A percentile compares a stretch with the other conserved stretches of the same genome.
phyloP scores from a whole-genome alignment of 2,329 filamentous ascomycete species.

The Ophiocordyceps robertsii region DNA sequence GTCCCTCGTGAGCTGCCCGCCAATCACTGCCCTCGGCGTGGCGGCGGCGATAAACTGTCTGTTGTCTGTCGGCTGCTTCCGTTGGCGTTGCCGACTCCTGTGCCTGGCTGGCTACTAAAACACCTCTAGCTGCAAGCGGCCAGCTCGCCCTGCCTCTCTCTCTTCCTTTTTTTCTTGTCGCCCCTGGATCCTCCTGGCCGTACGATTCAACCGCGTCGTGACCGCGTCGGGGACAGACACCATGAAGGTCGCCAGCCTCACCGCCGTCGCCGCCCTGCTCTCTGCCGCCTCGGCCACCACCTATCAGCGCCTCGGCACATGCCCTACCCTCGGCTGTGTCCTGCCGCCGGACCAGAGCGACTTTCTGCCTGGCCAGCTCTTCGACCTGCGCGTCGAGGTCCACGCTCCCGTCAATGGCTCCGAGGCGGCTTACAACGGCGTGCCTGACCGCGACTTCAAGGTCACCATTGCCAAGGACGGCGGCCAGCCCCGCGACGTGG shows the following conservation, averaged over 20 bases:
- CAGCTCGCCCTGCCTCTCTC: too few species aligned
- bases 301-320: slow-evolving; percentile 45
- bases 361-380: slow-evolving; percentile 72
- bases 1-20: too few species aligned
- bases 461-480: slow-evolving; percentile 59
- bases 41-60: too few species aligned
- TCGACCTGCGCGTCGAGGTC: slow-evolving; percentile 72
- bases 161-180: too few species aligned
- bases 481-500: slow-evolving; percentile 35
- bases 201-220: too few species aligned
- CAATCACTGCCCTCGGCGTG: too few species aligned
- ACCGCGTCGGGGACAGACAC: neutral
- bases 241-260: slow-evolving; percentile 24
- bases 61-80: too few species aligned
- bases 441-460: slow-evolving; percentile 62
- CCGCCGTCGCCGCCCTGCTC: slow-evolving; percentile 17
- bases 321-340: slow-evolving; percentile 44
- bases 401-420: slow-evolving; percentile 73
- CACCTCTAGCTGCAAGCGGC: too few species aligned
- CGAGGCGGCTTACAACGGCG: slow-evolving; percentile 55
- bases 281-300: slow-evolving; percentile 38
- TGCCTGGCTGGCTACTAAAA: too few species aligned
- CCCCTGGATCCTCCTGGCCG: too few species aligned
- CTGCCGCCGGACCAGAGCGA: slow-evolving; percentile 56
- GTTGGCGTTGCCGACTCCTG: too few species aligned